Evolutionary conservation across 1,284 basidiomycete genomes (phyloP), one percentile per base, ranked within the genome.

Genomic region (Fomitopsis pinicola): DNA sequence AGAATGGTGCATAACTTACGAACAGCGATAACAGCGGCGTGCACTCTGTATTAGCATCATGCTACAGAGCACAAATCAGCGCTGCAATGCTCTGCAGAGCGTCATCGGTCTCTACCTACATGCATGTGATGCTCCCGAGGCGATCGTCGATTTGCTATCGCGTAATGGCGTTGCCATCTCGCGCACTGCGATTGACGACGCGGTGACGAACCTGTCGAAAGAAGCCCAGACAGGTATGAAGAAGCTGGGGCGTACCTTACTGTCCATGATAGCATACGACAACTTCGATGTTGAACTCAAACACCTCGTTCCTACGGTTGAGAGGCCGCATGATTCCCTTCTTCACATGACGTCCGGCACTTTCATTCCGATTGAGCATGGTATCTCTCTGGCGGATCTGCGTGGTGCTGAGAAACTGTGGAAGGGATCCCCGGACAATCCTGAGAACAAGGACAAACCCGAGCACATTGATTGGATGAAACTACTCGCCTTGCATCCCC

Each of bases 221-320:
- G 35, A 36, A 36, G 6, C 35, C 10, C 1, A 1, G 10, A 36
- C 6, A 2, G 10, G 35, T 0, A 36, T 36, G 35, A 36, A 12
- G 2, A 36, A 58, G n/a, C 62, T 73, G 9, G 71, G 63, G 8
- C 62, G 66, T 56, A 70, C 68, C 52, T 65, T 14, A 60, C 61
- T n/a, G n/a, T n/a, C n/a, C 5, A 50, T 62, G 3, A 66, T 65
- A 50, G 70, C 22, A 1, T 58, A 58, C n/a, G 57, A 58, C 57
- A 58, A 58, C 45, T 58, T 58, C 46, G 57, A 58, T 10, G 35
- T 50, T 10, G 46, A 30, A 1, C 14, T 52, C 45, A 50, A 58
- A 35, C 12, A 17, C 19, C 6, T 17, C 1, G 22, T n/a, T 0
- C 57, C 57, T 1, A 58, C 57, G 1, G 36, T 58, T 26, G 57